These are phyloP conservation scores for Tricholoma hemisulphureum DNA, from an alignment of 768 basidiomycete species.

Conservation along the genomic window DNA sequence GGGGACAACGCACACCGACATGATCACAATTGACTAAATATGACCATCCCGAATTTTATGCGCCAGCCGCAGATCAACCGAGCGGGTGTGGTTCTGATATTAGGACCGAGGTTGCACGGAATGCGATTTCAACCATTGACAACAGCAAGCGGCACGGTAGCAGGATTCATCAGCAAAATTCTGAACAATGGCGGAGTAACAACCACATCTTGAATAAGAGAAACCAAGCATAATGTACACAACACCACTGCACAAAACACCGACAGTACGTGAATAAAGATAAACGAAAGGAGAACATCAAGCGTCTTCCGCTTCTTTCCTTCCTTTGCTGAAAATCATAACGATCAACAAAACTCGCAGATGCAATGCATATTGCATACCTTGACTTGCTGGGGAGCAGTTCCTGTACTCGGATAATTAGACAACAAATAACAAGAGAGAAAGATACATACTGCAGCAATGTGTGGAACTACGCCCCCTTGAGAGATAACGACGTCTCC, in stretches of 20 bases:
- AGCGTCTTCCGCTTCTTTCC: conserved; percentile 40
- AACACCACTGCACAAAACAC: conserved; percentile 15
- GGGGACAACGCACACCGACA: too few species aligned
- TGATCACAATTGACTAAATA: too few species aligned
- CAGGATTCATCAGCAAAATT: too few species aligned
- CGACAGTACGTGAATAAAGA: conserved; percentile 16
- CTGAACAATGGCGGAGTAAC: too few species aligned
- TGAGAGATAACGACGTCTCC: conserved; percentile 90
- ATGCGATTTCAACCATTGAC: too few species aligned
- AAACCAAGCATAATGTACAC: too few species aligned
- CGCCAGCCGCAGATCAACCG: too few species aligned
- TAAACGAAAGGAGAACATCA: conserved; percentile 3
- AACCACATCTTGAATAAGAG: too few species aligned
- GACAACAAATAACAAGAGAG: background rate
- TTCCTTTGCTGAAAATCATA: conserved; percentile 31
- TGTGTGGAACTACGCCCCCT: conserved; percentile 89
- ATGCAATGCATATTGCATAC: conserved; percentile 14
- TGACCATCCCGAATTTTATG: too few species aligned
- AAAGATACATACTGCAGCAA: conserved; percentile 43
- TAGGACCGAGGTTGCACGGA: too few species aligned
- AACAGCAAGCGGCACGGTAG: too few species aligned
- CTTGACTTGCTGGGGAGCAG: conserved; percentile 41
- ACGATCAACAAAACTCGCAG: background rate
- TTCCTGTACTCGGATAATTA: conserved; percentile 29
- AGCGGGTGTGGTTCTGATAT: too few species aligned